Conservation (phyloP, 1,284 basidiomycete species). For the Cutaneotrichosporon mucoides region DNA sequence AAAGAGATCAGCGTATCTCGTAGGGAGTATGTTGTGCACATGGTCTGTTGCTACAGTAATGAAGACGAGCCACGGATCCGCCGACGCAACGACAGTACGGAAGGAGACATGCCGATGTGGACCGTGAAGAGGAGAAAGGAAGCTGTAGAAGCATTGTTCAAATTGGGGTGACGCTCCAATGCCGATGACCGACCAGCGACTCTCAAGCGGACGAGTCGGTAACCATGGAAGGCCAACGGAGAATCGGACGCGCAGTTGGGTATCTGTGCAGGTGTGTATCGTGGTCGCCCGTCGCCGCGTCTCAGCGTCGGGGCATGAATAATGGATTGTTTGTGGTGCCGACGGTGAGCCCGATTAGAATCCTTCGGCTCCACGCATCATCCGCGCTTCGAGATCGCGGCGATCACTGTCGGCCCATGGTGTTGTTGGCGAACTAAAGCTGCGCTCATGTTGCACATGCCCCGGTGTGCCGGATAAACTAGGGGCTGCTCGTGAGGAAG, state of each 20-base stretch:
- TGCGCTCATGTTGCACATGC: constrained; percentile 15
- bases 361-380: constrained; percentile 8
- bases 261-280: constrained; percentile 17
- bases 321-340: not conserved
- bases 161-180: not conserved
- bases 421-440: constrained; percentile 7
- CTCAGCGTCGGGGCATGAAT: not conserved
- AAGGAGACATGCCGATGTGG: not conserved
- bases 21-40: constrained; percentile 5
- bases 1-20: not conserved
- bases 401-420: constrained; percentile 10
- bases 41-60: constrained; percentile 13
- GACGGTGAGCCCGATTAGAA: not conserved
- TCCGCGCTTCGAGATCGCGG: constrained; percentile 2
- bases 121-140: not conserved
- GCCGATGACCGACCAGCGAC: not conserved
- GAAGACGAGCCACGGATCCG: not conserved
- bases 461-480: constrained; percentile 1
- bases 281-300: not conserved
- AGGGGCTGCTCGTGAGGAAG: constrained; percentile 10
- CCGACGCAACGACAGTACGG: not conserved
- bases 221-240: too few relatives aligned
- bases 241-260: not conserved
- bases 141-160: not conserved
- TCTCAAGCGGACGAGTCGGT: too few relatives aligned